Percentiles rank a stretch among this genome's conserved stretches.
These are phyloP conservation scores for Penicillium sp. DNA, from an alignment of 2,329 filamentous ascomycete species.

Conservation along the genomic window DNA sequence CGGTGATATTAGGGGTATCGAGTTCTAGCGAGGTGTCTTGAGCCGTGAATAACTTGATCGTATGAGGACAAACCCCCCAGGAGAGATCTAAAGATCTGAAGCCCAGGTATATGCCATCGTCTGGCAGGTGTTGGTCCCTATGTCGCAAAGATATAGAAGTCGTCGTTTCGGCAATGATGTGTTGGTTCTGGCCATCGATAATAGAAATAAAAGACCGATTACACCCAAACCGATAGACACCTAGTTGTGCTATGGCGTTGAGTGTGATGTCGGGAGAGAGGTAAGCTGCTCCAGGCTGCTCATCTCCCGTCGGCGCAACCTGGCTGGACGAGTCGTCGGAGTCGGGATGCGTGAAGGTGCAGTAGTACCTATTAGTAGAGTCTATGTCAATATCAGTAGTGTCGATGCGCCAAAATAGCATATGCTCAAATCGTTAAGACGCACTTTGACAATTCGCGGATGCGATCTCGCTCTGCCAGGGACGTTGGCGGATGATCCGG, in stretches of 20 bases:
- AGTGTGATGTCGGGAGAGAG: background rate
- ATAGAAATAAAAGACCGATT: background rate
- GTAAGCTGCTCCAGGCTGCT: background rate
- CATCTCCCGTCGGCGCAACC: background rate
- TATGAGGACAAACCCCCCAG: conserved; percentile 16
- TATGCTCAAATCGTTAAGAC: background rate
- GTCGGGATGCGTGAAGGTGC: background rate
- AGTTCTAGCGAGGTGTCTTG: conserved; percentile 6
- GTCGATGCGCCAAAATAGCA: no score
- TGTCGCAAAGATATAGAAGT: background rate
- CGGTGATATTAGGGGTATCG: conserved; percentile 22
- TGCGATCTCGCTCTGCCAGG: background rate
- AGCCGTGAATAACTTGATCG: conserved; percentile 19
- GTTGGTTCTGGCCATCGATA: background rate
- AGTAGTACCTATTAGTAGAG: background rate
- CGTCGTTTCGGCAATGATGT: background rate
- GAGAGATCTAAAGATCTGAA: conserved; percentile 16
- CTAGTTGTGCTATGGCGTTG: background rate
- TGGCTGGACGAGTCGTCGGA: background rate
- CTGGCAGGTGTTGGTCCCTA: conserved; percentile 13
- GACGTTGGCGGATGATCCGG: background rate
- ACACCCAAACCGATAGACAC: background rate
- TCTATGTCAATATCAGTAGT: background rate
- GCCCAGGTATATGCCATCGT: conserved; percentile 33
- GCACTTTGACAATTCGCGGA: background rate